Evolutionary conservation across 176 grass and related monocot species (phyloP), one percentile per base, ranked within the genome.

Genomic region (Carex kokanica): DNA sequence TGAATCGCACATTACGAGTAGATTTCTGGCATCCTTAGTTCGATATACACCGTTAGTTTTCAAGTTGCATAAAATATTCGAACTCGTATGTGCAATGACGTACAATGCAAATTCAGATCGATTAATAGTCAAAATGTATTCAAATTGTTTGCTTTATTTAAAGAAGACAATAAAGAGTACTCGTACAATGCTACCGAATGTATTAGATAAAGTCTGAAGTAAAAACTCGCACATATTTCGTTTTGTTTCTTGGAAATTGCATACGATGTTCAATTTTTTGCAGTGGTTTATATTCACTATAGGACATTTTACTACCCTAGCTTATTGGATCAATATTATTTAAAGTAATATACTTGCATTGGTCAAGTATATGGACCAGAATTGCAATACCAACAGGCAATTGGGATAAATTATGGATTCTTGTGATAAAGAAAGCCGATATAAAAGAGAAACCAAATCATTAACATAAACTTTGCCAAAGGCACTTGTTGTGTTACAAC

Each of bases 361-460:
- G 21, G 27, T 54, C 47, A 56, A 77, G 20, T 17, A 55, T 20
- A 25, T 6, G 45, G 5, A 55, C 23, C 51, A 55, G 24, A 29
- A 56, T 56, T 18, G 73, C 73, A 56, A 78, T 15, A 54, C 24
- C 49, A 55, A 55, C 72, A 31, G 23, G 23, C 13, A 54, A 18
- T 29, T 78, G 25, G 13, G 25, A 53, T 11, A 56, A 24, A 73
- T 21, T 51, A 73, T 8, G 20, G 18, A 73, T 49, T 49, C 40
- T 49, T 51, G 8, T 24, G 4, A 21, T 8, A 10, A 24, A 21
- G 36, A 73, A 40, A 51, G 41, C 12, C 4, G 5, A 31, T 6
- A 54, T 78, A 55, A 56, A 29, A 32, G 51, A 77, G 66, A 56
- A 55, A 78, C 21, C 51, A 78, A 78, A 55, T 56, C 73, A 78